Evolutionary conservation across 2,329 filamentous ascomycete species (phyloP), one percentile per base, ranked within the genome.

Genomic region (Mycosphaerella arachidis): DNA sequence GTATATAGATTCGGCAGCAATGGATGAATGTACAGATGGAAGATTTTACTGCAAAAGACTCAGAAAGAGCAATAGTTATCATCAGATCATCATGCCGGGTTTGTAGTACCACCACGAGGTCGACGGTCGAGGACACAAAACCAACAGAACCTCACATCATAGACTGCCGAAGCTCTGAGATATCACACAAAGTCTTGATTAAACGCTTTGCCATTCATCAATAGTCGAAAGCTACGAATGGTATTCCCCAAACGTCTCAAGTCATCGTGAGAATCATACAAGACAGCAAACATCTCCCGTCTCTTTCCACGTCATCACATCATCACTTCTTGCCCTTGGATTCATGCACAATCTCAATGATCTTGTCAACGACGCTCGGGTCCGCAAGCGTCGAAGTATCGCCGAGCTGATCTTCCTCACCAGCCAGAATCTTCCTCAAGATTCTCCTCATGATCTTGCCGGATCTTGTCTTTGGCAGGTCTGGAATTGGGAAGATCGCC

Each of bases 381-480:
- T 99, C 92, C 61, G 91, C 94, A 55, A 97, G 84, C 88, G 94
- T 97, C 20, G 90, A 90, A 37, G 83, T 95, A 73, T 99, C 94
- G 69, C 94, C 94, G 56, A 99, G 82, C 78, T 96, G 92, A 75
- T 99, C 94, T 78, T 97, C 93, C 81, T 99, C 94, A 37, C 93
- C 93, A 16, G 92, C 92, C 68, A 99, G 78, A 72, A 99, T 96
- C 90, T 99, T 99, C 71, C 94, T 85, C 80, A 99, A 78, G 73
- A 99, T 96, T 66, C 94, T 87, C 65, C 94, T 86, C 94, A 99
- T 99, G 73, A 99, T 99, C 88, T 99, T 99, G 67, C 94, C 94
- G 68, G 90, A 96, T 69, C 94, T 85, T 40, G 94, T 99, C 86
- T 99, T 97, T 71, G 94, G 94, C 66, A 99, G 84, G 74, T 99